Evolutionary conservation across 441 rosid genomes (phyloP).

Genomic region (Adansonia rubrostipa): DNA sequence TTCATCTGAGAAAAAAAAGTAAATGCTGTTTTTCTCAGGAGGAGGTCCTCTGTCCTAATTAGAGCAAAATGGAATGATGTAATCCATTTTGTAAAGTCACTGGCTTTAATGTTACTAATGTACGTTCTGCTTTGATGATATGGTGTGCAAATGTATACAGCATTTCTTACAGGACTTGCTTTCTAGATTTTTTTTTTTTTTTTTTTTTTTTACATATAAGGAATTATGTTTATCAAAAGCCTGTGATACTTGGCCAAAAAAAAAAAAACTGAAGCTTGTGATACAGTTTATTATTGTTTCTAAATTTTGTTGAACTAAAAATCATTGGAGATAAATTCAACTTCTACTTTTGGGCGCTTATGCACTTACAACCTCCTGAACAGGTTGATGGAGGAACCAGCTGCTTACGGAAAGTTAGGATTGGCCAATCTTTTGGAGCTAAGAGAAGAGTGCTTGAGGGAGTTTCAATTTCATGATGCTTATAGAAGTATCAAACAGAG

Average conservation of each 20-base stretch:
- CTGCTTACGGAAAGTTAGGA: constrained; percentile 97
- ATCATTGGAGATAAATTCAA: constrained; percentile 3
- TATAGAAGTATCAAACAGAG: constrained; percentile 98
- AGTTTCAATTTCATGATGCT: constrained; percentile 94
- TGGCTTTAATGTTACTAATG: too few species aligned
- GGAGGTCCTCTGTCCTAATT: constrained; percentile 4
- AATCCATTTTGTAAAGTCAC: too few species aligned
- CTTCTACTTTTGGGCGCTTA: not conserved
- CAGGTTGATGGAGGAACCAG: constrained; percentile 98
- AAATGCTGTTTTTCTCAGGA: not conserved
- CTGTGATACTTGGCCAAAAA: too few species aligned
- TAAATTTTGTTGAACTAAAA: not conserved
- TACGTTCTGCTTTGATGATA: not conserved
- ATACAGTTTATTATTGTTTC: not conserved
- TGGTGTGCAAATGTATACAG: not conserved
- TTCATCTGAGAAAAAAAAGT: too few species aligned
- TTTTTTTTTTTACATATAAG: not conserved
- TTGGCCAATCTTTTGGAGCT: constrained; percentile 97
- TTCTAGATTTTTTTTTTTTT: not conserved
- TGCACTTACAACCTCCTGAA: constrained; percentile 22
- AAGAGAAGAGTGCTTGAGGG: constrained; percentile 98
- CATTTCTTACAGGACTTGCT: not conserved
- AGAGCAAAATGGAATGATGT: not conserved
- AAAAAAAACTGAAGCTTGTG: not conserved
- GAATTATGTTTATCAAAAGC: not conserved